Base-by-base conservation (phyloP, 148 eudicot genomes). In the Dianthus caryophyllus region DNA sequence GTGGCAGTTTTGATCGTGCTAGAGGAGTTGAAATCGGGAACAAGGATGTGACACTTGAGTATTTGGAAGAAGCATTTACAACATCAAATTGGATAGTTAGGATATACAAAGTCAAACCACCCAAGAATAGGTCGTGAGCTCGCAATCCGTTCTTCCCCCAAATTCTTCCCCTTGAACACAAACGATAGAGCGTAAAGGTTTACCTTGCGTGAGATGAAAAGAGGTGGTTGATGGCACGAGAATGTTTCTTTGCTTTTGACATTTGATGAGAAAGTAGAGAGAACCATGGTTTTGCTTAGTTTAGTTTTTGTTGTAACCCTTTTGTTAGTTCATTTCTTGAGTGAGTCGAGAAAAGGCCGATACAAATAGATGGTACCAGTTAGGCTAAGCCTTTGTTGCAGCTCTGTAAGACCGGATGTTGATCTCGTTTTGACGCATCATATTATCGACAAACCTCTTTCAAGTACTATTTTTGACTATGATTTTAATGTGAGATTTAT, bases 41-140 rank as follows among this genome's bases (percentile, higher is more conserved):
- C 60, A 94, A 94, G 80, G 96, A 94, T 69, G 86, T 94, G 74
- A 94, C 86, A 73, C 90, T 94, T 0, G 96, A 94, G 68, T 74
- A 90, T 74, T 71, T 94, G 80, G 98, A 94, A 75, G 98, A 94
- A 82, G 98, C 98, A 59, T 90, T 83, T 73, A 94, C 98, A 2
- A 94, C 98, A 50, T 88, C 97, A 36, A 94, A 94, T 78, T 94
- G 98, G 98, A 94, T 94, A 24, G 90, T 94, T 47, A 84, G 97
- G 70, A 94, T 94, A 66, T 94, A 94, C 86, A 94, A 90, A 79
- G 98, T 94, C n/a, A 90, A 94, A 81, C 98, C 97, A 60, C 98
- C 97, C 9, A 94, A 84, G 14, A 94, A 90, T 67, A 83, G 98
- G 79, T 84, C 96, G 88, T 94, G 79, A 90, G 68, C 17, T 69